Evolutionary conservation across 257 asterid species (phyloP), one percentile per base, ranked within the genome.

Genomic region (Solanum etuberosum): DNA sequence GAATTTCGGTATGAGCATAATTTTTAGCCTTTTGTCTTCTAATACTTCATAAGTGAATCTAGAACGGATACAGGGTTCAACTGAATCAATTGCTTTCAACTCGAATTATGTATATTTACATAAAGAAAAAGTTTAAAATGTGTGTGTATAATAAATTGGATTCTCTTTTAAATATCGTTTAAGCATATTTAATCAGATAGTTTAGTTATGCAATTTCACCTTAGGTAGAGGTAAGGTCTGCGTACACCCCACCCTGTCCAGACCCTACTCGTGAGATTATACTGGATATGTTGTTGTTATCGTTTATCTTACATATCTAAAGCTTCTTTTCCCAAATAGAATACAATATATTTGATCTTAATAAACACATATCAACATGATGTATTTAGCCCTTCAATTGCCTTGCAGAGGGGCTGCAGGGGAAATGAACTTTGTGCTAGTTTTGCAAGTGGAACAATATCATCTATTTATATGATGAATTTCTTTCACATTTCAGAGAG

Each of bases 401-500:
- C 18, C 11, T 3, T 37, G 82, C 20, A 37, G 29, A 72, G 40
- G 7, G 76, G 23, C 9, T 65, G 16, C 71, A 10, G 13, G 40
- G 78, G 29, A 3, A 11, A 21, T 20, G 10, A 35, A 21, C 4
- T 72, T 35, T 74, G 31, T 27, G 18, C 18, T 21, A 73, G 81
- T 9, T 73, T 73, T 73, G 31, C 29, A 9, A 73, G 54, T 73
- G 54, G 9, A 11, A 73, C 38, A 23, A 10, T 23, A 35, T 37
- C 15, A 73, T 43, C 57, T 5, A 37, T 38, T 76, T 23, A 6
- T 29, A 38, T 40, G 4, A 40, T n/a, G 57, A n/a, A 4, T 77
- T 43, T 15, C n/a, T 27, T 70, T 21, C 7, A 34, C 16, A 61
- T 46, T 81, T 9, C 88, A 94, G 94, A 91, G 90, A 90, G 32